Evolutionary conservation across 768 basidiomycete genomes (phyloP).

Genomic region (Galerina marginata): DNA sequence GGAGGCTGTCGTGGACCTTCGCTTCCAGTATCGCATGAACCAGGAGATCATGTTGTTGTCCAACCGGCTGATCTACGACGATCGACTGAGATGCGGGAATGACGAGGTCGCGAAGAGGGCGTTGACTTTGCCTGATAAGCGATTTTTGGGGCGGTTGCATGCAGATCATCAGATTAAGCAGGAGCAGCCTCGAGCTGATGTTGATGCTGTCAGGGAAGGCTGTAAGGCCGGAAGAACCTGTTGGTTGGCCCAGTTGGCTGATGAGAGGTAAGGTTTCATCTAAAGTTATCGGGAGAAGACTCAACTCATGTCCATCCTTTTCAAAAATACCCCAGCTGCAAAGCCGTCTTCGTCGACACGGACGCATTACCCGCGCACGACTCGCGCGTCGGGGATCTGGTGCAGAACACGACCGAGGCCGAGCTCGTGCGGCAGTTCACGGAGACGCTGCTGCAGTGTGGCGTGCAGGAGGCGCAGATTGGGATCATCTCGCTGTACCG

Average conservation of each 20-base stretch:
- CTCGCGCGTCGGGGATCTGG: slow-evolving; percentile 83
- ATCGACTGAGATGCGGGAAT: slow-evolving; percentile 80
- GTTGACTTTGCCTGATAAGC: slow-evolving; percentile 56
- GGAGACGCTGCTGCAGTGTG: slow-evolving; percentile 66
- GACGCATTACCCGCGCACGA: slow-evolving; percentile 81
- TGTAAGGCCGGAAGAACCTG: slow-evolving; percentile 42
- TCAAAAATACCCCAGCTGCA: slow-evolving; percentile 56
- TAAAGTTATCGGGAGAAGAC: background rate
- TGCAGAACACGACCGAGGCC: slow-evolving; percentile 89
- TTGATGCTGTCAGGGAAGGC: background rate
- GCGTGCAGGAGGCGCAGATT: slow-evolving; percentile 72
- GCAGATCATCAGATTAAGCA: background rate
- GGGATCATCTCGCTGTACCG: slow-evolving; percentile 92
- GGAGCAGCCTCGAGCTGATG: too few relatives aligned
- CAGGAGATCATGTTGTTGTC: slow-evolving; percentile 92
- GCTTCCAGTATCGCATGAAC: slow-evolving; percentile 96
- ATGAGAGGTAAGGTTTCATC: slow-evolving; percentile 59
- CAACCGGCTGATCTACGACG: slow-evolving; percentile 84
- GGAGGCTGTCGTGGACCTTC: slow-evolving; percentile 81
- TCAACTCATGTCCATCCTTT: background rate
- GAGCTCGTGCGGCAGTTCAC: slow-evolving; percentile 68
- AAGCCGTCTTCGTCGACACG: slow-evolving; percentile 94
- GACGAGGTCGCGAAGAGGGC: slow-evolving; percentile 66
- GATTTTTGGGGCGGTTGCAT: slow-evolving; percentile 53
- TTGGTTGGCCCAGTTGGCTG: slow-evolving; percentile 73